These are phyloP conservation scores for Stephania japonica DNA, from an alignment of 164 flowering plant species.

Conservation along the genomic window DNA sequence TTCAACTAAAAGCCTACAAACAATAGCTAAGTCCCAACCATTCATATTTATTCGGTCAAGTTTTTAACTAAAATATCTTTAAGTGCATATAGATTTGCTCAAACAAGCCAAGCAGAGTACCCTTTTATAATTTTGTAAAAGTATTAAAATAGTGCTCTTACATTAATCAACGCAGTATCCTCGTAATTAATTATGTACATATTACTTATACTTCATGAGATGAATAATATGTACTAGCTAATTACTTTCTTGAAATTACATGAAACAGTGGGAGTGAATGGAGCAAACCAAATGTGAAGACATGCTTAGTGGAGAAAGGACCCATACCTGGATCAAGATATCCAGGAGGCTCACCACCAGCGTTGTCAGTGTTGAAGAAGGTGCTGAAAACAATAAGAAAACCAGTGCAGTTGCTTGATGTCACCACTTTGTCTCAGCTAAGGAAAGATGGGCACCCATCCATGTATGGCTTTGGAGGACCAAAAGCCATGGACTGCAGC, in stretches of 20 bases:
- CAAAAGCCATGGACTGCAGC: conserved; percentile 42
- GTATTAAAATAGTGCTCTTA: no score
- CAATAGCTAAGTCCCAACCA: no score
- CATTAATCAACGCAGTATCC: no score
- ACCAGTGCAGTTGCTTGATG: conserved; percentile 33
- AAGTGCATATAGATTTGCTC: no score
- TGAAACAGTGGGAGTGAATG: conserved; percentile 30
- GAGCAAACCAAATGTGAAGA: conserved; percentile 19
- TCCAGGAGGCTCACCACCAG: conserved; percentile 28
- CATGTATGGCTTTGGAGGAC: conserved; percentile 23
- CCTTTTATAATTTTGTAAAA: no score
- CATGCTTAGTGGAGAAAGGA: conserved; percentile 24
- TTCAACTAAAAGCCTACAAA: no score
- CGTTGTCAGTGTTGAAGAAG: conserved; percentile 14
- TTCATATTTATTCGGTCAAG: no score
- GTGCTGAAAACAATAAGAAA: conserved; percentile 23
- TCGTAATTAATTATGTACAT: neutral
- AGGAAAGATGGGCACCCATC: conserved; percentile 44
- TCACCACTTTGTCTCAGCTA: conserved; percentile 33
- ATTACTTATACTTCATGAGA: neutral
- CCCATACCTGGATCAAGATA: conserved; percentile 27
- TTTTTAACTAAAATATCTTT: no score
- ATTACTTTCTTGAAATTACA: neutral
- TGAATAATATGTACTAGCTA: neutral
- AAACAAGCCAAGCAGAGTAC: no score